Evolutionary conservation across 495 filamentous ascomycete genomes (phyloP), one percentile per base, ranked within the genome.

Genomic region (Hypoxylon subgilvum): DNA sequence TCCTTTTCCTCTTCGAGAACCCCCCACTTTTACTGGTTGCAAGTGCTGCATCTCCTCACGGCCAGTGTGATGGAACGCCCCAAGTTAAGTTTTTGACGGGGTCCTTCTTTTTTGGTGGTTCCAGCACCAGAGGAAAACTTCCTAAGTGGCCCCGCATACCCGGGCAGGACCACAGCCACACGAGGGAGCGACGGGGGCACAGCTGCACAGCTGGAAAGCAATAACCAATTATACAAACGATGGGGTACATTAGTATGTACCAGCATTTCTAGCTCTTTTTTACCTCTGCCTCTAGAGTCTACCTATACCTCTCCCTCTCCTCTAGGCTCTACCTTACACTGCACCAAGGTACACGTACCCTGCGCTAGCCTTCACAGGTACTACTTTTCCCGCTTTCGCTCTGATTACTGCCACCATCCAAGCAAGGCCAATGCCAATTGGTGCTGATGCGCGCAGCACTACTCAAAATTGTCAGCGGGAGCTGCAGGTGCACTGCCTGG

Each of bases 401-500:
- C 43, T 18, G 27, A 43, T 23, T 17, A 31, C 43, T 46, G 14
- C 43, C 28, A 46, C 43, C 39, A 41, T 25, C 44, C 14, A 16
- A 13, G 31, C 31, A 50, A 48, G 19, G 31, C 8, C 17, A 25
- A 40, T 27, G 61, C 61, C 48, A 64, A 64, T 64, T 58, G 54
- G 61, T 54, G 43, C 54, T 53, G 43, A 45, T 50, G 61, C 61
- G 54, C 61, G 61, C 53, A 64, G 53, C 60, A 63, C 60, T 58
- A 58, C 53, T 64, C 50, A 64, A 64, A 64, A 64, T 64, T 64
- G 54, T 54, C 60, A 58, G 43, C 57, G 48, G 43, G 41, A 63
- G 60, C 60, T 57, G 60, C 60, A 54, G 49, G 60, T 57, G 60
- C 60, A 52, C 60, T 63, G 60, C 60, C n/a, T n/a, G n/a, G n/a